Conservation (phyloP, 2,329 filamentous ascomycete species). For the Mariannaea sp. region DNA sequence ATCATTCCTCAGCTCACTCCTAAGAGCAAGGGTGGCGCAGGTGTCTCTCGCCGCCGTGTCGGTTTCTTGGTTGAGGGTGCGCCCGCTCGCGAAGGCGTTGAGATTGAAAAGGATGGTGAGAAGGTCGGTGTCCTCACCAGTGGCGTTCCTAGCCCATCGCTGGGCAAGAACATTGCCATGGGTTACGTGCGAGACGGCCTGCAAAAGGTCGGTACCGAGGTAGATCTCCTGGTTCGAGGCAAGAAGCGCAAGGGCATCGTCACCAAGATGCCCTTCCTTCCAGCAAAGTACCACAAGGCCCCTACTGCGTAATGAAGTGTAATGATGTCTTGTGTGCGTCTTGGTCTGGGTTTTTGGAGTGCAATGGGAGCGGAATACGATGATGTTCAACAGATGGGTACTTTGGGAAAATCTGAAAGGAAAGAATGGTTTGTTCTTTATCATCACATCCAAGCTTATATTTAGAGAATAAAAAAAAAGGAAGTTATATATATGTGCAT, state of each 20-base stretch:
- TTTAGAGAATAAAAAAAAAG: too few species aligned
- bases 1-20: slow-evolving; percentile 78
- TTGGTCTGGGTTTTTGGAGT: slow-evolving; percentile 2
- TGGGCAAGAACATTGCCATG: slow-evolving; percentile 95
- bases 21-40: slow-evolving; percentile 71
- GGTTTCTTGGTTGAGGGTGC: slow-evolving; percentile 84
- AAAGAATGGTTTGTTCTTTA: neutral
- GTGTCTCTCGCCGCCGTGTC: slow-evolving; percentile 73
- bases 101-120: slow-evolving; percentile 70
- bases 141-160: slow-evolving; percentile 83
- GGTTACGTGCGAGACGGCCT: slow-evolving; percentile 81
- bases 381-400: slow-evolving; percentile 15
- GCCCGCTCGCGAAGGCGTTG: slow-evolving; percentile 86
- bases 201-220: slow-evolving; percentile 83
- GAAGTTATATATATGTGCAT: too few species aligned
- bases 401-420: slow-evolving; percentile 9
- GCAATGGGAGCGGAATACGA: neutral
- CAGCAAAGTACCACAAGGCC: slow-evolving; percentile 69
- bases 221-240: slow-evolving; percentile 78
- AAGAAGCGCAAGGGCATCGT: slow-evolving; percentile 76
- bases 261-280: slow-evolving; percentile 87
- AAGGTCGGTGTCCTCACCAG: slow-evolving; percentile 83
- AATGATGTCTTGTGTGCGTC: neutral
- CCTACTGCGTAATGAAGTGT: neutral
- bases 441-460: too few species aligned